A percentile compares a stretch with the other conserved stretches of the same genome.
Conservation (phyloP, 169 alveolate genomes). For the Eimeria acervulina region DNA sequence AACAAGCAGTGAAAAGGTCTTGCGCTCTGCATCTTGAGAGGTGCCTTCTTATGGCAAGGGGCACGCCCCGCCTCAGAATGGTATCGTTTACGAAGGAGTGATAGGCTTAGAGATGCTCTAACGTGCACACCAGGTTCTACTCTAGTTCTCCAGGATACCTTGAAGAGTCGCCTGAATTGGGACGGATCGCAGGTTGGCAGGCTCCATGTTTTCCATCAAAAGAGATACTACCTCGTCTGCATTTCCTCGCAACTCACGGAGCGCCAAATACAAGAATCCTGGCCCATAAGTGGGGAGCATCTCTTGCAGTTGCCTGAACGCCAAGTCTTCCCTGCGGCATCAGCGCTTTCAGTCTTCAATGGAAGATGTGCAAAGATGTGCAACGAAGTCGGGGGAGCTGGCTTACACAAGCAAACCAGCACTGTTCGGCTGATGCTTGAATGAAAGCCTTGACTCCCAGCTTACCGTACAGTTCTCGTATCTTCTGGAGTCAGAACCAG, state of each 20-base stretch:
- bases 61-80: too few relatives aligned
- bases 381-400: neutral
- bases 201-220: conserved; percentile 49
- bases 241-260: conserved; percentile 55
- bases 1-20: neutral
- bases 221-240: conserved; percentile 75
- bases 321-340: neutral
- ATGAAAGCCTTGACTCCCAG: neutral
- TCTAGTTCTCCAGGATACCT: conserved; percentile 32
- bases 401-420: neutral
- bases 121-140: neutral
- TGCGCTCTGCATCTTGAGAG: neutral
- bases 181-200: conserved; percentile 51
- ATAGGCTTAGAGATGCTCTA: too few relatives aligned
- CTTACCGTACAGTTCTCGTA: conserved; percentile 32
- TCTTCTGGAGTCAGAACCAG: conserved; percentile 49
- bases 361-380: neutral
- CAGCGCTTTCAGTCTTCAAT: neutral
- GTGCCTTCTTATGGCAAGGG: neutral
- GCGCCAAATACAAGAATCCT: conserved; percentile 63
- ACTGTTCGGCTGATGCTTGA: neutral
- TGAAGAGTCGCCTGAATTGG: conserved; percentile 61
- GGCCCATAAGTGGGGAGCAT: conserved; percentile 61
- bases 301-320: conserved; percentile 70
- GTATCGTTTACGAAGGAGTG: neutral